A percentile compares a stretch with the other conserved stretches of the same genome.
These are phyloP conservation scores for Malus sylvestris DNA, from an alignment of 306 rosid genomes.

Conservation along the genomic window DNA sequence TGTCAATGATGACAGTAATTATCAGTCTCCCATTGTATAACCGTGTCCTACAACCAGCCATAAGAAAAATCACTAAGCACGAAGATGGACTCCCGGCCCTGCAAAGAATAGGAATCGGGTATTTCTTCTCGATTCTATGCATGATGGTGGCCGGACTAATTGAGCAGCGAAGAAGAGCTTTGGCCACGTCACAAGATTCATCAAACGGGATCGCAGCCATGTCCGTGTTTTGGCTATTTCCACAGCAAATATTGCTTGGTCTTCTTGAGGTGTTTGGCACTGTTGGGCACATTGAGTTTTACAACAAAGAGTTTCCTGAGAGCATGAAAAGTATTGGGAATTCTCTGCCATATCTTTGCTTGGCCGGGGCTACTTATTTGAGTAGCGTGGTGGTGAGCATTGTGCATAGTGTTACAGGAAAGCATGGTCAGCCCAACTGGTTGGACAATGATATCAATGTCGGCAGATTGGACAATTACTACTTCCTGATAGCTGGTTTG, in stretches of 20 bases:
- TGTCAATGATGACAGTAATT: constrained; percentile 38
- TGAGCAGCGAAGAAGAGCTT: neutral
- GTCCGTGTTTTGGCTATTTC: constrained; percentile 49
- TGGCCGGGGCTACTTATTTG: constrained; percentile 27
- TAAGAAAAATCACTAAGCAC: constrained; percentile 40
- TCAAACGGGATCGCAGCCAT: constrained; percentile 19
- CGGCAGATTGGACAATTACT: constrained; percentile 40
- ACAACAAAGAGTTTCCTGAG: constrained; percentile 42
- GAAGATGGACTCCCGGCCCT: constrained; percentile 58
- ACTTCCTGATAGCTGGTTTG: constrained; percentile 28
- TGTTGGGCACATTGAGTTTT: constrained; percentile 42
- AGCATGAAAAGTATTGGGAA: constrained; percentile 38
- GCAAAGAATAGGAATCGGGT: neutral
- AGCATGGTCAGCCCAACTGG: constrained; percentile 32
- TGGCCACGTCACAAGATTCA: neutral
- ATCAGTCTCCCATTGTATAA: constrained; percentile 64
- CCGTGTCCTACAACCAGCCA: constrained; percentile 37
- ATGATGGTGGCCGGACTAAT: neutral
- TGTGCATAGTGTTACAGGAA: constrained; percentile 26
- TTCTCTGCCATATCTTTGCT: constrained; percentile 23
- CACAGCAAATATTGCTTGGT: constrained; percentile 29
- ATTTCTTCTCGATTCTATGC: neutral
- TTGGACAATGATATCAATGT: constrained; percentile 33
- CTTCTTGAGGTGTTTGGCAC: constrained; percentile 22
- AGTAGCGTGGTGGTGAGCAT: constrained; percentile 21